A percentile compares a stretch with the other conserved stretches of the same genome.
These are phyloP conservation scores for Brettanomyces anomalus DNA, from an alignment of 805 yeast genomes.

Conservation along the genomic window DNA sequence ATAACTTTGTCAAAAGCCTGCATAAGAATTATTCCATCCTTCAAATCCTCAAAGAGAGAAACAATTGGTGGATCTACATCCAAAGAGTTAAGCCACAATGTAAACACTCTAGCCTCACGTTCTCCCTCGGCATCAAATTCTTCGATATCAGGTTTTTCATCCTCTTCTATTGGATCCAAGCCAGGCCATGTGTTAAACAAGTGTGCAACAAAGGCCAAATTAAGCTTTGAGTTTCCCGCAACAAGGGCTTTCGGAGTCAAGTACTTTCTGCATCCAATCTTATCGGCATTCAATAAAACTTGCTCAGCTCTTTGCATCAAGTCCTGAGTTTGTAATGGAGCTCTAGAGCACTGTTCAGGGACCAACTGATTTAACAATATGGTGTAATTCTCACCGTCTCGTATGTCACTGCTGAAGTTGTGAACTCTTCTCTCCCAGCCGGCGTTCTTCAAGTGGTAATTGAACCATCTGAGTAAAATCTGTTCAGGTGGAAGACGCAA, in stretches of 20 bases:
- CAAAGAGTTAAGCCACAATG: conserved; percentile 92
- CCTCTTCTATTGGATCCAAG: conserved; percentile 87
- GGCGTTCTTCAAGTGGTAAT: conserved; percentile 90
- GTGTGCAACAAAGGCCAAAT: conserved; percentile 95
- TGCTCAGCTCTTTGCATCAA: conserved; percentile 78
- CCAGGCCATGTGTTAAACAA: conserved; percentile 96
- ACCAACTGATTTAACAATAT: conserved; percentile 80
- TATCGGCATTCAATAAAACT: conserved; percentile 79
- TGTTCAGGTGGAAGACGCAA: conserved; percentile 96
- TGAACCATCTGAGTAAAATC: conserved; percentile 94
- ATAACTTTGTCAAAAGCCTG: conserved; percentile 94
- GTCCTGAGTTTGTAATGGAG: conserved; percentile 75
- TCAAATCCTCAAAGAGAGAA: conserved; percentile 84
- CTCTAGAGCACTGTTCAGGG: conserved; percentile 71
- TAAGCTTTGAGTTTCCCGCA: conserved; percentile 93
- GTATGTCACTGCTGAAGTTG: conserved; percentile 80
- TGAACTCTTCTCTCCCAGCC: conserved; percentile 78
- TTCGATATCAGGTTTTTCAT: conserved; percentile 87
- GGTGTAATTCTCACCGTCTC: conserved; percentile 94
- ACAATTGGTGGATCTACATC: conserved; percentile 95
- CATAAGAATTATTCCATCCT: conserved; percentile 80
- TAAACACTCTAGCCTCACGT: conserved; percentile 97
- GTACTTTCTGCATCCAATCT: conserved; percentile 86
- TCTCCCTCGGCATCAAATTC: conserved; percentile 99
- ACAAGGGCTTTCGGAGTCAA: conserved; percentile 89